These are phyloP conservation scores for Trichophyton mentagrophytes DNA, from an alignment of 2,329 filamentous ascomycete genomes.

Conservation along the genomic window DNA sequence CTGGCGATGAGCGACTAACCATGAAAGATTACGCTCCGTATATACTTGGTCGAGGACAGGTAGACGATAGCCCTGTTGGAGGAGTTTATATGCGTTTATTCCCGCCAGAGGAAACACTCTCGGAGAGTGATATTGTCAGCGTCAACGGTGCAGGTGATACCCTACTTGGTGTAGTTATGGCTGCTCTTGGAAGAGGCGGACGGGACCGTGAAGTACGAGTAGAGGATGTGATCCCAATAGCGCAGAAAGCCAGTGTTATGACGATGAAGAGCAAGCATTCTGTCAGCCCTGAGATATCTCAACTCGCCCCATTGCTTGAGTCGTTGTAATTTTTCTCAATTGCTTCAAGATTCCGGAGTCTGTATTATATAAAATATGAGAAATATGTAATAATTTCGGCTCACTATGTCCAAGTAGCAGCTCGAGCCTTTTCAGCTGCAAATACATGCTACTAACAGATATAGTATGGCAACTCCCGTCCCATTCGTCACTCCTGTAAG, in stretches of 20 bases:
- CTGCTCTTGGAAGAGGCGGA: slow-evolving; percentile 52
- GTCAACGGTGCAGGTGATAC: slow-evolving; percentile 95
- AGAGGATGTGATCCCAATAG: slow-evolving; percentile 58
- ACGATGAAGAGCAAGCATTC: slow-evolving; percentile 63
- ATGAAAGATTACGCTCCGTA: slow-evolving; percentile 52
- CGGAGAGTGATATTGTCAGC: slow-evolving; percentile 56
- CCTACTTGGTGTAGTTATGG: slow-evolving; percentile 72
- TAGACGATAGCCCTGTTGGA: slow-evolving; percentile 39
- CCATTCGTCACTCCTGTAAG: slow-evolving; percentile 13
- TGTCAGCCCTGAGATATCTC: slow-evolving; percentile 39
- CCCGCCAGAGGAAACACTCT: slow-evolving; percentile 51
- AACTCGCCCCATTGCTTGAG: slow-evolving; percentile 11
- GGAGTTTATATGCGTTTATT: slow-evolving; percentile 77
- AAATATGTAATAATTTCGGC: not conserved
- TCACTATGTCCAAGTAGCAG: not conserved
- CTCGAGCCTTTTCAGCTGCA: not conserved
- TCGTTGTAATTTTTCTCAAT: not conserved
- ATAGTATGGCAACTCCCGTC: not conserved
- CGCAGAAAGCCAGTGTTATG: slow-evolving; percentile 67
- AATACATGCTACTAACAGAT: not conserved
- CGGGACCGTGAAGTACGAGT: slow-evolving; percentile 33
- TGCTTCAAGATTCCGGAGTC: too few relatives aligned
- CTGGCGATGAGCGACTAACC: slow-evolving; percentile 54
- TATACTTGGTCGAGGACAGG: slow-evolving; percentile 52
- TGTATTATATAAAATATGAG: not conserved